phyloP scores from a whole-genome alignment of 2,329 filamentous ascomycete species.

The Apiospora aurea region DNA sequence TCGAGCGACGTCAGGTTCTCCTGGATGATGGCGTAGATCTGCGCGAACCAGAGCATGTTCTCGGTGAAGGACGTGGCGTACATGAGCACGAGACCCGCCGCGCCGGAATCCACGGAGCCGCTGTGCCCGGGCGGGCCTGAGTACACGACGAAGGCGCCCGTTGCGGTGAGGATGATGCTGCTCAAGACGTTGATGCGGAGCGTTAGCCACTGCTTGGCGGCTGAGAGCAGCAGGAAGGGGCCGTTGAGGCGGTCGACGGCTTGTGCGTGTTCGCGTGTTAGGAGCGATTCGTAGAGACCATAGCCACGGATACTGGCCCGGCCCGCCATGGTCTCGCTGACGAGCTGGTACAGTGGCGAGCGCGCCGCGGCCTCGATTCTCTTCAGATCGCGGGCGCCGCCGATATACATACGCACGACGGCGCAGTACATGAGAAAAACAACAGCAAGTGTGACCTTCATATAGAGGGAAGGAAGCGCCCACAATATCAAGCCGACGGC shows the following conservation, averaged over 20 bases:
- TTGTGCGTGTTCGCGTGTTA: background rate
- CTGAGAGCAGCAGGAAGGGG: background rate
- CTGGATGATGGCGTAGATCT: slow-evolving; percentile 11
- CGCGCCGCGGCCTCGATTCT: slow-evolving; percentile 22
- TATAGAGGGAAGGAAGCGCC: background rate
- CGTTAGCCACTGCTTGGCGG: background rate
- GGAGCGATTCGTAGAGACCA: background rate
- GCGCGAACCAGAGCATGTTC: slow-evolving; percentile 11
- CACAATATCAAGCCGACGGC: background rate
- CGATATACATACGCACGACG: slow-evolving; percentile 24
- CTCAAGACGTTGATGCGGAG: background rate
- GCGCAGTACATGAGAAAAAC: slow-evolving; percentile 40
- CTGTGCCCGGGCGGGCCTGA: background rate
- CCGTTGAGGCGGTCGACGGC: background rate
- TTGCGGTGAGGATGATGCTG: background rate
- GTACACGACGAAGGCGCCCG: background rate
- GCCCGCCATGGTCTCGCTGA: slow-evolving; percentile 1
- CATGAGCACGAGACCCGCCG: slow-evolving; percentile 8
- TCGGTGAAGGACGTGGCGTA: slow-evolving; percentile 5
- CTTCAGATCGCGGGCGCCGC: slow-evolving; percentile 21
- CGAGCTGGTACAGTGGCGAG: slow-evolving; percentile 9
- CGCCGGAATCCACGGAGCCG: background rate
- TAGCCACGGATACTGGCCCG: background rate
- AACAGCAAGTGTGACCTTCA: background rate
- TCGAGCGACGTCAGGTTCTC: slow-evolving; percentile 10